Evolutionary conservation across 495 filamentous ascomycete species (phyloP).

Genomic region (Penicillium chermesinum): DNA sequence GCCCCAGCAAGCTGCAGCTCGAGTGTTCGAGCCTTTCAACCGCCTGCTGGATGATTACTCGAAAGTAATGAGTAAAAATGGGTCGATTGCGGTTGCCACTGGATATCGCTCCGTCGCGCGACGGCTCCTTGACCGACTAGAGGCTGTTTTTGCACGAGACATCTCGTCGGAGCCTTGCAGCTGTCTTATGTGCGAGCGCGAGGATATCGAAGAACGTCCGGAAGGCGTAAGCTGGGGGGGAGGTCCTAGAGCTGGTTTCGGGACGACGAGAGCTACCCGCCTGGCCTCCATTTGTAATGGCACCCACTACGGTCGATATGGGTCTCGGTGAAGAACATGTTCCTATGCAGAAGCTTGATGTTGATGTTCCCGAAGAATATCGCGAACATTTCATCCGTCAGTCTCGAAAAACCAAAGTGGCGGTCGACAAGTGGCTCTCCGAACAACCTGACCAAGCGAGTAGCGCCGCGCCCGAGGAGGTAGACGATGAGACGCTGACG

Average conservation of each 20-base stretch:
- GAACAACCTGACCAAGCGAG: conserved; percentile 66
- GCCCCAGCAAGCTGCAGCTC: conserved; percentile 45
- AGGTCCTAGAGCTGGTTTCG: conserved; percentile 88
- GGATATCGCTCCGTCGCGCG: conserved; percentile 94
- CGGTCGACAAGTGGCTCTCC: conserved; percentile 81
- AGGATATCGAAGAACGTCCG: conserved; percentile 46
- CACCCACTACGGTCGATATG: conserved; percentile 44
- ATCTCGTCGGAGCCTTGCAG: conserved; percentile 75
- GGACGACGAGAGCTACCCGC: conserved; percentile 76
- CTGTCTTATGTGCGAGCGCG: conserved; percentile 73
- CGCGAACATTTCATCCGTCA: conserved; percentile 84
- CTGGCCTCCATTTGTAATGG: conserved; percentile 83
- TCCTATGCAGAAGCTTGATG: conserved; percentile 80
- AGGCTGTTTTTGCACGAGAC: conserved; percentile 88
- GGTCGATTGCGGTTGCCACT: conserved; percentile 91
- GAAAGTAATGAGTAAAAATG: conserved; percentile 71
- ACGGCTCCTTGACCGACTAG: conserved; percentile 83
- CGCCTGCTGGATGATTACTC: conserved; percentile 80
- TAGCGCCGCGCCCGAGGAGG: conserved; percentile 72
- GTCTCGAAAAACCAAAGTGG: conserved; percentile 75
- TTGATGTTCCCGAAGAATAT: conserved; percentile 87
- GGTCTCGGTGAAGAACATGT: conserved; percentile 48
- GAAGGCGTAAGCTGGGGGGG: conserved; percentile 91
- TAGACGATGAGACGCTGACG: conserved; percentile 86
- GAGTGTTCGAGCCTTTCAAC: conserved; percentile 73